These are phyloP conservation scores for Scutellaria barbata DNA, from an alignment of 257 asterid genomes.

Conservation along the genomic window DNA sequence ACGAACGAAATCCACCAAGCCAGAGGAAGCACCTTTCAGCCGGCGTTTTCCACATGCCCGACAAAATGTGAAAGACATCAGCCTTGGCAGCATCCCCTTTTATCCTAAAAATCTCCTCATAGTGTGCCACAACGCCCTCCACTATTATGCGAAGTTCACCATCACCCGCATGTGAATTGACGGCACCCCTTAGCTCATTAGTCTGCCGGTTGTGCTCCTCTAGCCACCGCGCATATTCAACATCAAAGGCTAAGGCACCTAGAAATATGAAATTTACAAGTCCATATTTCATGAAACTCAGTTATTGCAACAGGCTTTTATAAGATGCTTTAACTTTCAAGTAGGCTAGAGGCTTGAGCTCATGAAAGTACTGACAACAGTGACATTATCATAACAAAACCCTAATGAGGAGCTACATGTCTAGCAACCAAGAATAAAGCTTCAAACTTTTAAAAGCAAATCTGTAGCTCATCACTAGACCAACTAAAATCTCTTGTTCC, in stretches of 20 bases:
- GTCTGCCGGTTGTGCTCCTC: conserved; percentile 80
- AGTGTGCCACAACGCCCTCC: conserved; percentile 73
- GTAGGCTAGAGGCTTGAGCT: neutral
- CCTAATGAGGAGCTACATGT: neutral
- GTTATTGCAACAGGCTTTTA: neutral
- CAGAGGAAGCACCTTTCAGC: conserved; percentile 95
- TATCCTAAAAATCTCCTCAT: conserved; percentile 76
- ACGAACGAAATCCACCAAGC: conserved; percentile 95
- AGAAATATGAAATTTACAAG: conserved; percentile 30
- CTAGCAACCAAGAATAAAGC: conserved; percentile 13
- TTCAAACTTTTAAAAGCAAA: neutral
- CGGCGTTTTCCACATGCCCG: conserved; percentile 97
- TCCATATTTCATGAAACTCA: conserved; percentile 31
- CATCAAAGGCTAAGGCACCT: conserved; percentile 92
- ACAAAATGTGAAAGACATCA: conserved; percentile 82
- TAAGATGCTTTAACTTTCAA: neutral
- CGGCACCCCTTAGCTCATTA: conserved; percentile 88
- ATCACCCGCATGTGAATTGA: conserved; percentile 88
- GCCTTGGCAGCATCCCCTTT: conserved; percentile 86
- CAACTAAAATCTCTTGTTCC: neutral
- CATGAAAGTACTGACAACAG: neutral
- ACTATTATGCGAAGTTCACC: conserved; percentile 88
- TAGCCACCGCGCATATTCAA: conserved; percentile 85
- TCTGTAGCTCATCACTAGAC: neutral
- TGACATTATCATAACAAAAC: neutral